A percentile compares a stretch with the other conserved stretches of the same genome.
These are phyloP conservation scores for Trichoderma sp. DNA, from an alignment of 2,329 filamentous ascomycete genomes.

Conservation along the genomic window DNA sequence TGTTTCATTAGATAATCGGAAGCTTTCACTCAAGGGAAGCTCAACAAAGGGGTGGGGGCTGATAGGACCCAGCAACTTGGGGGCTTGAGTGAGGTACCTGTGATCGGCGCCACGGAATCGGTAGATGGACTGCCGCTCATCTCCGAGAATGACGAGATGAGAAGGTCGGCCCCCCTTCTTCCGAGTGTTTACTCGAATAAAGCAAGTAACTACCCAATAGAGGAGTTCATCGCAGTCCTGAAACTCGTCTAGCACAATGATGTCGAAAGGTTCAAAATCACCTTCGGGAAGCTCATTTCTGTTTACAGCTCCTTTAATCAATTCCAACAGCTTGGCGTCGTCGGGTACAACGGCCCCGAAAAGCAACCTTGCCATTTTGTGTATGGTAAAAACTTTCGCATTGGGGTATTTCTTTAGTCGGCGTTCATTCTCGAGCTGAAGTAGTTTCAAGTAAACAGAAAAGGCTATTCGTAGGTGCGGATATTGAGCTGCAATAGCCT, in stretches of 20 bases:
- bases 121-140: conserved; percentile 34
- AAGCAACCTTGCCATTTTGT: not conserved
- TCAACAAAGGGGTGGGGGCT: not conserved
- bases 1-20: conserved; percentile 28
- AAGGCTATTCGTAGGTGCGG: conserved; percentile 24
- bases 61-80: conserved; percentile 9
- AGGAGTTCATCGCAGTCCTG: conserved; percentile 32
- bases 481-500: conserved; percentile 30
- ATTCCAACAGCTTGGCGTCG: not conserved
- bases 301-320: not conserved
- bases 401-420: not conserved
- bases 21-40: conserved; percentile 23
- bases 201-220: conserved; percentile 30
- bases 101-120: conserved; percentile 31
- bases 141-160: conserved; percentile 31
- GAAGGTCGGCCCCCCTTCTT: conserved; percentile 21
- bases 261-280: conserved; percentile 29
- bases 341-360: not conserved
- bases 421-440: conserved; percentile 8
- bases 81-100: conserved; percentile 29
- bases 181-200: conserved; percentile 27
- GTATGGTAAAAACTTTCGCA: not conserved
- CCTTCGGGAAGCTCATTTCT: conserved; percentile 24
- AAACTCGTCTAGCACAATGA: conserved; percentile 34
- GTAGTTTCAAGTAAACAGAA: conserved; percentile 30